Evolutionary conservation across 345 rosid genomes (phyloP).

Genomic region (Anacardium occidentale): DNA sequence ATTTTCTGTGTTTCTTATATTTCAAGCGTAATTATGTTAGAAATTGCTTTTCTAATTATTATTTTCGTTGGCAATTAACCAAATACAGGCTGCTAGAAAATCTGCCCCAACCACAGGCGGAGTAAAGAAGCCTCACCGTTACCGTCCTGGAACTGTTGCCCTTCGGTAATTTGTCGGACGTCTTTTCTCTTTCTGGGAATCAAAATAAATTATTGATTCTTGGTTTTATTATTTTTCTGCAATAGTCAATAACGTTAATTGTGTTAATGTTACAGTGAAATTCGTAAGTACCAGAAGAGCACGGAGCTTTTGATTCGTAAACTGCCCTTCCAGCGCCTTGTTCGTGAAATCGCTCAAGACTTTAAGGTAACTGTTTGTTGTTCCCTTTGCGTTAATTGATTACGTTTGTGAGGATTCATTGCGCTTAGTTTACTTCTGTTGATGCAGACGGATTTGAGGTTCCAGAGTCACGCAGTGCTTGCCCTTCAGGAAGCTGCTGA

Average conservation of each 20-base stretch:
- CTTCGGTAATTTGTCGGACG: slow-evolving; percentile 35
- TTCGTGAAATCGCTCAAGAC: slow-evolving; percentile 75
- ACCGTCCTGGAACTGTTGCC: slow-evolving; percentile 74
- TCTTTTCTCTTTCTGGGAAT: too few relatives aligned
- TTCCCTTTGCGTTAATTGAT: neutral
- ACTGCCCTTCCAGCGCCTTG: slow-evolving; percentile 66
- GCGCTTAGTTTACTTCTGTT: too few relatives aligned
- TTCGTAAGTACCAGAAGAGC: slow-evolving; percentile 65
- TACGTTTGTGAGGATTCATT: neutral
- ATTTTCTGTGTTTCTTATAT: neutral
- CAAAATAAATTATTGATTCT: neutral
- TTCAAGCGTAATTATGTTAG: too few relatives aligned
- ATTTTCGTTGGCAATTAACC: neutral
- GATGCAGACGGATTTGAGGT: slow-evolving; percentile 57
- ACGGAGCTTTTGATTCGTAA: slow-evolving; percentile 74
- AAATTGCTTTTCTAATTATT: neutral
- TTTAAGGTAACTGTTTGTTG: slow-evolving; percentile 33
- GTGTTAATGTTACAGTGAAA: slow-evolving; percentile 36
- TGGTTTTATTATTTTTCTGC: neutral
- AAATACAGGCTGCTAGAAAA: slow-evolving; percentile 62
- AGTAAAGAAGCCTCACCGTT: slow-evolving; percentile 75
- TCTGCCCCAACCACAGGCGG: slow-evolving; percentile 70
- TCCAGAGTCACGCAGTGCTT: slow-evolving; percentile 74
- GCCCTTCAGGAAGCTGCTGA: slow-evolving; percentile 78
- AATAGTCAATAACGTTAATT: too few relatives aligned